Percentiles rank a stretch among this genome's conserved stretches.
Evolutionary conservation across 192 early-diverging fungal genomes (phyloP).

Genomic region (Jimgerdemannia flammicorona): DNA sequence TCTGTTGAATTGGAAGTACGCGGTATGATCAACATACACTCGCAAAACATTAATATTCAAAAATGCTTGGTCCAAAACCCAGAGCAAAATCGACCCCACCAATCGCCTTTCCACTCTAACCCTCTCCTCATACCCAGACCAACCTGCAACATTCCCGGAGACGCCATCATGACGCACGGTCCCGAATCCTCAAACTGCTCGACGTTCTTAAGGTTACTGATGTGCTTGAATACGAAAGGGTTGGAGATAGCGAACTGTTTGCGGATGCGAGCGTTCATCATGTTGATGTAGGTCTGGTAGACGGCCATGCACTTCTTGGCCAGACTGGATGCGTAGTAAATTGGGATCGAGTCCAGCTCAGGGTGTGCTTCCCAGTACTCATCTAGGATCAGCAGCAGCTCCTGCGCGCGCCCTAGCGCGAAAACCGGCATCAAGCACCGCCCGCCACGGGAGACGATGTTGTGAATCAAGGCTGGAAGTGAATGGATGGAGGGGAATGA

Average conservation of each 20-base stretch:
- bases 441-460: conserved; percentile 81
- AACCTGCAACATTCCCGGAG: conserved; percentile 95
- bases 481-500: background rate
- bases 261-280: conserved; percentile 96
- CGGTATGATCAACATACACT: background rate
- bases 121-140: background rate
- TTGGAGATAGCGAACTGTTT: conserved; percentile 84
- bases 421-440: conserved; percentile 95
- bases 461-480: conserved; percentile 60
- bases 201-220: conserved; percentile 83
- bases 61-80: background rate
- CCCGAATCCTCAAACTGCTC: conserved; percentile 90
- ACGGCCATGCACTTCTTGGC: conserved; percentile 98
- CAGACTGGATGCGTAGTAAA: conserved; percentile 91
- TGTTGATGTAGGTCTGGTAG: conserved; percentile 96
- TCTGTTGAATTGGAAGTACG: conserved; percentile 36
- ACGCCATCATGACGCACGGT: conserved; percentile 98
- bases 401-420: conserved; percentile 96
- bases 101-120: background rate
- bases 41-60: background rate
- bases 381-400: conserved; percentile 93
- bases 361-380: conserved; percentile 95
- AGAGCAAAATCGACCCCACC: no score
- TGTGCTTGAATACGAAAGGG: conserved; percentile 96
- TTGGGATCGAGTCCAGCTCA: conserved; percentile 85